Base-by-base conservation (phyloP, 306 rosid species). In the Psophocarpus tetragonolobus region DNA sequence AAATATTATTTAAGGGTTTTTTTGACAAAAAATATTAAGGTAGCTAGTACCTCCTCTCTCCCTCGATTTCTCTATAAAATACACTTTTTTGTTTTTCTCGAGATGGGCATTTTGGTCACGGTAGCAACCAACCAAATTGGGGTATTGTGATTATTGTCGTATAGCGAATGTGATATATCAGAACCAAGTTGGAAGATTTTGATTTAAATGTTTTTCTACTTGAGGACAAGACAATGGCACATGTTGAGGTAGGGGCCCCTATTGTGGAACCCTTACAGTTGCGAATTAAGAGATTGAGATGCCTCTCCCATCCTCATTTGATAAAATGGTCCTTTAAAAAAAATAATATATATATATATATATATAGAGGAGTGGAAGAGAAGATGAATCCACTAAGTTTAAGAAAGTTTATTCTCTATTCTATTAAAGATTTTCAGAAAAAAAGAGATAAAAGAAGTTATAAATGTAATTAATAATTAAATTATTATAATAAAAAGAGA, bases 191-290 rank as follows among this genome's bases (percentile, higher is more conserved):
- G 83, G 69, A 57, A 68, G 87, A 30, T 65, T 77, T 78, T 87
- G 87, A 88, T 87, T 85, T 83, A 77, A 91, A 88, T 91, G 92
- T 81, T 78, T 88, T 83, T 73, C 90, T 87, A 84, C 86, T 87
- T 39, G 54, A 92, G 75, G 90, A 88, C 83, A 80, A 81, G 92
- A 92, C 93, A 88, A 38, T 30, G 86, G 87, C 97, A 92, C 93
- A 90, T 92, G 97, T 89, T 83, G 79, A 65, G 72, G 53, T 42
- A 75, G 77, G 85, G 78, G 74, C 15, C 82, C 80, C 71, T 61
- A 80, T 73, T 50, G 6, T 67, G 68, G 70, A 75, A 74, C 64
- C 84, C 77, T 32, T 67, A 14, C 8, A 38, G 5, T 79, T 76
- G 21, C 74, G 39, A 64, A 64, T 73, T 80, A 50, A 89, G 80